Evolutionary conservation across 2,329 filamentous ascomycete genomes (phyloP), one percentile per base, ranked within the genome.

Genomic region (Diaporthe sp.): DNA sequence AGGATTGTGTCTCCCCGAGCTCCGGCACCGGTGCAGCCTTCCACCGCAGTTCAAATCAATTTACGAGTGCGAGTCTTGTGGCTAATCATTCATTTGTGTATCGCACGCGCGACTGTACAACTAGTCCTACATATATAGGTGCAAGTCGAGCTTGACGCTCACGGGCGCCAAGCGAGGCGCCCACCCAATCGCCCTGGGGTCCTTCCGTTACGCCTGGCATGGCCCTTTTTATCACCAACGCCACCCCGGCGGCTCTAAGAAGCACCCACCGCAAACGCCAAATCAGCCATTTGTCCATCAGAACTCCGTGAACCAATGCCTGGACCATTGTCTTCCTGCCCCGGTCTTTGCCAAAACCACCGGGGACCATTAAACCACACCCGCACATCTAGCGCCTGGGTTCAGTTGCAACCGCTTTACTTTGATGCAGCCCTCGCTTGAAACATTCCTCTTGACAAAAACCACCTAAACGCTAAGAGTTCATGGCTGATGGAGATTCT

Each of bases 261-360:
- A 62, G 58, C 39, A 46, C 6, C 34, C 25, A 31, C 46, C 58
- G 8, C 25, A 28, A 51, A 73, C 49, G 25, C 58, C 46, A 31
- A 46, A 65, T 22, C 31, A 39, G 34, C 39, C 46, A 55, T 2
- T 34, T 31, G 39, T n/a, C 37, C 46, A 39, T 73, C 19, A 55
- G 12, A 73, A 73, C 71, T 42, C 71, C 71, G 34, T 55, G 34
- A 44, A 22, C 44, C 71, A 39, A 62, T 42, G 34, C 58, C 60
- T 39, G 19, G n/a, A 34, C 25, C 46, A 12, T 19, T 44, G 44
- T 44, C 28, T 62, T 55, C 22, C 37, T 22, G 46, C n/a, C 44
- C 46, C 5, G 34, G 46, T 44, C 25, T n/a, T 55, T 72, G 58
- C 58, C 37, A 22, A 37, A 31, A 12, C 25, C 34, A 25, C 4